Conservation (phyloP, 2,329 filamentous ascomycete species). For the Colletotrichum gigasporum region DNA sequence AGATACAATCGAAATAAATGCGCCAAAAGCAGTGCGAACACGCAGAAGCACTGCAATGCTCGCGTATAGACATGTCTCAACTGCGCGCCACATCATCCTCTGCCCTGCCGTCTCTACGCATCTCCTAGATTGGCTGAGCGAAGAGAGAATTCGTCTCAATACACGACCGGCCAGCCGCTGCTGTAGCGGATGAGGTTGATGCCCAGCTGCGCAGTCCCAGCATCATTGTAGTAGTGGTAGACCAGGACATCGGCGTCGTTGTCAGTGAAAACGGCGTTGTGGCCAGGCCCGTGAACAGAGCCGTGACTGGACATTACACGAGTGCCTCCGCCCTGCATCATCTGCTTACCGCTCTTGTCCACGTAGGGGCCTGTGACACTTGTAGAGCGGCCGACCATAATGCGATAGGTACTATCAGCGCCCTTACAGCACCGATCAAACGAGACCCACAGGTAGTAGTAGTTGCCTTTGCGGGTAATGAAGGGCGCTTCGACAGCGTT, state of each 20-base stretch:
- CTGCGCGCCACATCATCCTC: too few relatives aligned
- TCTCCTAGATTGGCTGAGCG: too few relatives aligned
- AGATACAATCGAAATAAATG: too few relatives aligned
- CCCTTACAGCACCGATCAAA: constrained; percentile 43
- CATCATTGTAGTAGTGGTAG: constrained; percentile 42
- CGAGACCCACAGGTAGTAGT: constrained; percentile 44
- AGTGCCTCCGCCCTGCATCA: constrained; percentile 41
- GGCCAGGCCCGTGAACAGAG: constrained; percentile 40
- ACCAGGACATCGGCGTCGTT: constrained; percentile 41
- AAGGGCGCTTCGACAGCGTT: constrained; percentile 41
- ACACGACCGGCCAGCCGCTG: constrained; percentile 41
- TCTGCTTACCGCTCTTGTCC: constrained; percentile 36
- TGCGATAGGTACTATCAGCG: constrained; percentile 41
- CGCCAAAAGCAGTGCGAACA: too few relatives aligned
- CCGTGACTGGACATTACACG: constrained; percentile 41
- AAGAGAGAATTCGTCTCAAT: too few relatives aligned
- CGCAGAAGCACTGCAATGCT: too few relatives aligned
- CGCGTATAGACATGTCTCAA: too few relatives aligned
- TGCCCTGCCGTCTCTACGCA: too few relatives aligned
- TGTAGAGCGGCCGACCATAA: constrained; percentile 43
- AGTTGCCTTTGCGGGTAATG: constrained; percentile 39
- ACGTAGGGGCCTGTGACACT: constrained; percentile 41
- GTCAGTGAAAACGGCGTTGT: constrained; percentile 43
- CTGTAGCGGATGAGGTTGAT: constrained; percentile 44
- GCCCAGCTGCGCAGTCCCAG: constrained; percentile 37